Percentiles rank a stretch among this genome's conserved stretches.
Evolutionary conservation across 177 flowering plant species (phyloP).

Genomic region (Vitis hybrid): DNA sequence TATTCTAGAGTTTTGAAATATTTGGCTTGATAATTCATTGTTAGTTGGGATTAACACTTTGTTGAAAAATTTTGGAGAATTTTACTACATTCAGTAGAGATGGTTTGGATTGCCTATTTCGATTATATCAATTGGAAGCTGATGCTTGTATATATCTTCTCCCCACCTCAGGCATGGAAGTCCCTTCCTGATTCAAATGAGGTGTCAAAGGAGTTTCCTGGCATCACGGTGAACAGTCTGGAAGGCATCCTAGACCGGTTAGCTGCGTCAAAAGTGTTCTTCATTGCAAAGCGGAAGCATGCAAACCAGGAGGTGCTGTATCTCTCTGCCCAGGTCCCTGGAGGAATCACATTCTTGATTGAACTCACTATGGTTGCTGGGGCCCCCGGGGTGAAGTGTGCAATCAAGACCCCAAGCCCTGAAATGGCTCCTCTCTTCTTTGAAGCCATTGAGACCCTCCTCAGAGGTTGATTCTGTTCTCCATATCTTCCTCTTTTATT

Average conservation of each 20-base stretch:
- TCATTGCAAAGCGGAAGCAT: constrained; percentile 90
- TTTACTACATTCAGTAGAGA: background rate
- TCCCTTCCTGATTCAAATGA: constrained; percentile 94
- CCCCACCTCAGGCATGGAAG: constrained; percentile 81
- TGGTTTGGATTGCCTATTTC: background rate
- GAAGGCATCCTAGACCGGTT: constrained; percentile 75
- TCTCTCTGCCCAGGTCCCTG: constrained; percentile 81
- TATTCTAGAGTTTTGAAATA: too few relatives aligned
- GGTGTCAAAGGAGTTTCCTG: constrained; percentile 71
- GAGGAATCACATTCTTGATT: constrained; percentile 73
- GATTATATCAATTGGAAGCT: background rate
- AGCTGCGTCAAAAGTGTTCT: constrained; percentile 81
- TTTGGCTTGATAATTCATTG: too few relatives aligned
- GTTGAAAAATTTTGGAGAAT: background rate
- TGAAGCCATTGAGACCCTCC: constrained; percentile 76
- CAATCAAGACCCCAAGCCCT: constrained; percentile 83
- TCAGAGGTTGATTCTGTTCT: constrained; percentile 38
- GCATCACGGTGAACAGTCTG: constrained; percentile 53
- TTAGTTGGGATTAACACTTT: too few relatives aligned
- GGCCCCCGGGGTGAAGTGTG: constrained; percentile 78
- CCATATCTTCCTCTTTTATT: background rate
- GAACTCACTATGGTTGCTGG: constrained; percentile 87
- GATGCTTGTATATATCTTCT: background rate
- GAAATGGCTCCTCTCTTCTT: constrained; percentile 96
- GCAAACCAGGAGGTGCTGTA: constrained; percentile 91